Evolutionary conservation across 1,284 basidiomycete genomes (phyloP).

Genomic region (Caloboletus inedulis): DNA sequence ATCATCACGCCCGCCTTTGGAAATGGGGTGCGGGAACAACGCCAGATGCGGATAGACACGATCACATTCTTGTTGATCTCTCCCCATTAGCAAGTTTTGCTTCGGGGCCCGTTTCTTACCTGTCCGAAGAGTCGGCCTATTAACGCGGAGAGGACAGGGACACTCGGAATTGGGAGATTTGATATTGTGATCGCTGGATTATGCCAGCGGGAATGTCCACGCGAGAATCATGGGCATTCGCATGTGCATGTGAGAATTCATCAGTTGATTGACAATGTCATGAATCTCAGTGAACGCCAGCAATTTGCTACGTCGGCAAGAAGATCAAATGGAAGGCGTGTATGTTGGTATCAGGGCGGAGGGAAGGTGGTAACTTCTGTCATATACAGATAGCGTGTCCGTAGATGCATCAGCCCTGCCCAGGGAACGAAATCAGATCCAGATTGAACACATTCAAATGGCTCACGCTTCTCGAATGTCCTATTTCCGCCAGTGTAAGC

Average conservation of each 20-base stretch:
- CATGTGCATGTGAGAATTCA: constrained; percentile 3
- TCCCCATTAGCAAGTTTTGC: constrained; percentile 3
- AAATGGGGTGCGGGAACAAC: constrained; percentile 12
- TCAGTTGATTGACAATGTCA: constrained; percentile 2
- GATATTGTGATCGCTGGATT: constrained; percentile 10
- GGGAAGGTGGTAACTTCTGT: neutral
- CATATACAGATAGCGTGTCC: neutral
- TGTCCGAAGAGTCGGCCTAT: constrained; percentile 5
- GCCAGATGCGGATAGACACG: constrained; percentile 12
- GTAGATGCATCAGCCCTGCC: neutral
- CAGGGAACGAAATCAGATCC: neutral
- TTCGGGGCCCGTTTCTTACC: neutral
- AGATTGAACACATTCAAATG: neutral
- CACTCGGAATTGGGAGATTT: constrained; percentile 15
- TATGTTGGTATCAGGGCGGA: neutral
- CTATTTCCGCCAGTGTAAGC: constrained; percentile 11
- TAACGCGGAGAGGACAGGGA: constrained; percentile 8
- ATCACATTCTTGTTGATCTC: constrained; percentile 16
- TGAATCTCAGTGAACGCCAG: neutral
- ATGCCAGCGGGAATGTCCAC: constrained; percentile 12
- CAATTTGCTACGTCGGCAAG: neutral
- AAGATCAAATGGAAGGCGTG: neutral
- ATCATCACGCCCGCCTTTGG: constrained; percentile 3
- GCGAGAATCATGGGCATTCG: constrained; percentile 12
- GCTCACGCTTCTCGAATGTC: constrained; percentile 3